Conservation (phyloP, 345 rosid genomes). For the Brassica napus region DNA sequence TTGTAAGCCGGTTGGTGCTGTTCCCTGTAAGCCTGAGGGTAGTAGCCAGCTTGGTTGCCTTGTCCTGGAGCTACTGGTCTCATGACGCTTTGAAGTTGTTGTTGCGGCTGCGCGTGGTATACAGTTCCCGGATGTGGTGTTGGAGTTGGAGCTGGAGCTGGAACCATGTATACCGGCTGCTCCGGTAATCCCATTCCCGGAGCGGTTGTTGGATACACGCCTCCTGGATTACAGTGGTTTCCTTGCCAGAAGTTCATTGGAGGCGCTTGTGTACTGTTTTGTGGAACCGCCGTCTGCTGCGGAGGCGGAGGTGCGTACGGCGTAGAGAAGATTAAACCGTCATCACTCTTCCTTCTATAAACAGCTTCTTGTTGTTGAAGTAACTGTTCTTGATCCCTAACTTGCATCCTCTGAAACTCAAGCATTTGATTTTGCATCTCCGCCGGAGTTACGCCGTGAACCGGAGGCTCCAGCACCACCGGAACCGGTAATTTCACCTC, state of each 20-base stretch:
- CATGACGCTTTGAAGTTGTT: conserved; percentile 42
- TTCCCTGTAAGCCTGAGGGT: conserved; percentile 58
- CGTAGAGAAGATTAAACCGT: conserved; percentile 39
- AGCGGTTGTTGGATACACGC: conserved; percentile 44
- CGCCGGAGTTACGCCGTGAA: too few relatives aligned
- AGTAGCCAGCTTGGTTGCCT: conserved; percentile 67
- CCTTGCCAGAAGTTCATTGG: conserved; percentile 61
- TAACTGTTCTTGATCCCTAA: neutral
- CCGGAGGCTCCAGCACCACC: conserved; percentile 16
- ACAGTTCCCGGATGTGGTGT: conserved; percentile 40
- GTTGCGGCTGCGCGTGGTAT: conserved; percentile 34
- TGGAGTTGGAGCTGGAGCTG: conserved; percentile 19
- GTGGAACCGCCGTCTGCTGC: conserved; percentile 25
- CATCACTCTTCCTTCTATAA: conserved; percentile 45
- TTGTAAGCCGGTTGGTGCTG: conserved; percentile 54
- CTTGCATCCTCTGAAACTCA: conserved; percentile 20
- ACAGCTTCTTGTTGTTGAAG: conserved; percentile 58
- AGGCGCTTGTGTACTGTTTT: conserved; percentile 31
- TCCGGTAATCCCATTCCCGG: conserved; percentile 45
- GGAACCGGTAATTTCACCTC: too few relatives aligned
- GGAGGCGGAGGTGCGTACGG: neutral
- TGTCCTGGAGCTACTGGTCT: conserved; percentile 51
- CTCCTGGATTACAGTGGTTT: conserved; percentile 48
- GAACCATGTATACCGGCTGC: conserved; percentile 40
- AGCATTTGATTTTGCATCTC: neutral